Percentiles rank a stretch among this genome's conserved stretches.
phyloP scores from a whole-genome alignment of 768 basidiomycete species.

The Tricholoma saponaceum region DNA sequence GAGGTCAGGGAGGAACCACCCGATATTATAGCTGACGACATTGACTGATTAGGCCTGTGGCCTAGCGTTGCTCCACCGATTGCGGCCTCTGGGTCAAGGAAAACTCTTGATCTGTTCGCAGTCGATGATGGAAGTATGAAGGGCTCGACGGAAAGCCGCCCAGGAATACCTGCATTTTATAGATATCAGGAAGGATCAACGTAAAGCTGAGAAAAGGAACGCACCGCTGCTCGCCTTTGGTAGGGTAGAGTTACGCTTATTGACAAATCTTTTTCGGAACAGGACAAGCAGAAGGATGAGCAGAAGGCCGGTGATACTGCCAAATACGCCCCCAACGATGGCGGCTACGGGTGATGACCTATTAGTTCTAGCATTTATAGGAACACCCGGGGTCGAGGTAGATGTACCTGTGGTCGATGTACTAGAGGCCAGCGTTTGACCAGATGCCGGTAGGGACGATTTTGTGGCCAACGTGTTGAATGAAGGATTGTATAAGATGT shows the following conservation, averaged over 20 bases:
- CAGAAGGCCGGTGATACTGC: background rate
- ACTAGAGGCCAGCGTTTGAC: background rate
- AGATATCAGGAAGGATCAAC: too few relatives aligned
- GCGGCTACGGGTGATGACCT: background rate
- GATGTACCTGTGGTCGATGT: background rate
- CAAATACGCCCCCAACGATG: background rate
- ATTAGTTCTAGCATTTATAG: background rate
- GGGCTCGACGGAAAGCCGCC: background rate
- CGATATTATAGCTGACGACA: too few relatives aligned
- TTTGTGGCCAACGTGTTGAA: conserved; percentile 2
- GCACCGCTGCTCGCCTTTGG: background rate
- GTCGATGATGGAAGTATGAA: background rate
- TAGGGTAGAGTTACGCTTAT: background rate
- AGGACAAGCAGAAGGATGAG: background rate
- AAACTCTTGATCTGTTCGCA: too few relatives aligned
- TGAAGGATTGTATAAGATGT: conserved; percentile 4
- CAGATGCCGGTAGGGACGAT: background rate
- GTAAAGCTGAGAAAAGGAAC: too few relatives aligned
- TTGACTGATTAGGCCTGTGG: too few relatives aligned
- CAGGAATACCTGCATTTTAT: background rate
- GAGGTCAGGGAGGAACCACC: too few relatives aligned
- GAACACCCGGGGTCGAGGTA: too few relatives aligned
- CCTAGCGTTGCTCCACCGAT: too few relatives aligned
- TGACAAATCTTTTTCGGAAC: background rate
- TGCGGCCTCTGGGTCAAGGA: too few relatives aligned